Evolutionary conservation across 768 basidiomycete genomes (phyloP), one percentile per base, ranked within the genome.

Genomic region (Boletus sp.): DNA sequence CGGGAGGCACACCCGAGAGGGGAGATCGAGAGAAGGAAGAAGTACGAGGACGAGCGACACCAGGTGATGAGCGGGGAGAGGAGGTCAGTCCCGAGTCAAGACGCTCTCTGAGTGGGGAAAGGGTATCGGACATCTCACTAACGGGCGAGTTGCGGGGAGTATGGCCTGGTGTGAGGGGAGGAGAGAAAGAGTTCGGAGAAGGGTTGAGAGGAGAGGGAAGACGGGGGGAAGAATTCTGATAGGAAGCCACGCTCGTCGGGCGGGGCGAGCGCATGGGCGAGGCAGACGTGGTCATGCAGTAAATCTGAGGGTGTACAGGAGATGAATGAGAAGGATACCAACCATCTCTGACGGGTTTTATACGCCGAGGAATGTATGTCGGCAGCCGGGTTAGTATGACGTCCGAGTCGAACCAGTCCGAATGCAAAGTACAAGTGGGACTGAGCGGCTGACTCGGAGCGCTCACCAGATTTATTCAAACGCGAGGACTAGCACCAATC

Each of bases 161-260:
- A 39, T 48, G 33, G 18, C 54, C 54, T 9, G 30, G 29, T 2
- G 52, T 35, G 2, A 45, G 35, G 20, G 44, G 44, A 15, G 54
- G 52, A 42, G 50, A 41, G 29, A 59, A 58, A 12, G 54, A 48
- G 20, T 50, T 58, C 11, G 54, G 52, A 45, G 64, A 54, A 0
- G 66, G 67, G 15, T 67, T 66, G 18, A 71, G 57, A 44, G 64
- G 71, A 12, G 67, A 72, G 5, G 71, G 52, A 12, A 60, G 61
- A 37, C 61, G 60, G 7, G 63, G 54, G 1, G 66, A 58, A 47
- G 58, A 47, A 4, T 12, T 54, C 28, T 67, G 60, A 48, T 42
- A 48, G 14, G 57, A 59, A 57, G 52, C 33, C 5, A 12, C 15
- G 39, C 52, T 56, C 29, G 51, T 12, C 17, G 54, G 52, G 49